phyloP scores from a whole-genome alignment of 1,284 basidiomycete genomes.

The Boletus semigastroideus region DNA sequence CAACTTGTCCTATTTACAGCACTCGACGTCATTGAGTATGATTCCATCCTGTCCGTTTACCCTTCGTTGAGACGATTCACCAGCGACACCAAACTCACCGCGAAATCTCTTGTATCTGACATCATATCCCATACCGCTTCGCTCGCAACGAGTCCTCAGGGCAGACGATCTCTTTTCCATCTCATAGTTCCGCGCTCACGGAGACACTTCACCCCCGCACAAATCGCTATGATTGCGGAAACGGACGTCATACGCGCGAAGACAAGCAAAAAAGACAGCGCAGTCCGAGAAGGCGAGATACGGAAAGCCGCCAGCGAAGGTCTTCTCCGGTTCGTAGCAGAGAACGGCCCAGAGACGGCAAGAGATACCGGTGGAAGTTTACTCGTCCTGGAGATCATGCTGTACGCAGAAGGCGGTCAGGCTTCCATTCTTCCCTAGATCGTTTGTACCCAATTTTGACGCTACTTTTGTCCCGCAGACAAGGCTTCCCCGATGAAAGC shows the following conservation, averaged over 20 bases:
- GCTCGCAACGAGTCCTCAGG: conserved; percentile 57
- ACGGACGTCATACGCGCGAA: conserved; percentile 53
- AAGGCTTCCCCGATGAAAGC: conserved; percentile 62
- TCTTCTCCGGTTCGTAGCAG: conserved; percentile 64
- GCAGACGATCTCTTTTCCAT: conserved; percentile 79
- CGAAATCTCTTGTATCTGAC: conserved; percentile 72
- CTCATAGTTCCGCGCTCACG: conserved; percentile 75
- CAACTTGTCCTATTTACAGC: conserved; percentile 87
- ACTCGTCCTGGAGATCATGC: conserved; percentile 77
- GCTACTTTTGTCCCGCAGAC: conserved; percentile 46
- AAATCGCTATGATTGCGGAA: conserved; percentile 66
- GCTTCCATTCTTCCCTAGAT: conserved; percentile 13
- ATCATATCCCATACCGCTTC: conserved; percentile 56
- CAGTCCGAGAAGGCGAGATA: conserved; percentile 65
- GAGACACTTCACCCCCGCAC: conserved; percentile 81
- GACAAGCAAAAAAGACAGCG: conserved; percentile 79
- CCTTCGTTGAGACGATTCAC: conserved; percentile 5
- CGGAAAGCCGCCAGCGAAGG: conserved; percentile 67
- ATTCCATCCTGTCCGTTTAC: conserved; percentile 6
- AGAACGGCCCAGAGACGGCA: conserved; percentile 57
- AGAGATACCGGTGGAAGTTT: conserved; percentile 78
- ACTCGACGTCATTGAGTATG: conserved; percentile 83
- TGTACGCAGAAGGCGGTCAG: conserved; percentile 78
- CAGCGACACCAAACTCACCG: conserved; percentile 85
- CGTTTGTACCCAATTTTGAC: not conserved